These are phyloP conservation scores for Papiliotrema flavescens DNA, from an alignment of 1,284 basidiomycete genomes.

Conservation along the genomic window DNA sequence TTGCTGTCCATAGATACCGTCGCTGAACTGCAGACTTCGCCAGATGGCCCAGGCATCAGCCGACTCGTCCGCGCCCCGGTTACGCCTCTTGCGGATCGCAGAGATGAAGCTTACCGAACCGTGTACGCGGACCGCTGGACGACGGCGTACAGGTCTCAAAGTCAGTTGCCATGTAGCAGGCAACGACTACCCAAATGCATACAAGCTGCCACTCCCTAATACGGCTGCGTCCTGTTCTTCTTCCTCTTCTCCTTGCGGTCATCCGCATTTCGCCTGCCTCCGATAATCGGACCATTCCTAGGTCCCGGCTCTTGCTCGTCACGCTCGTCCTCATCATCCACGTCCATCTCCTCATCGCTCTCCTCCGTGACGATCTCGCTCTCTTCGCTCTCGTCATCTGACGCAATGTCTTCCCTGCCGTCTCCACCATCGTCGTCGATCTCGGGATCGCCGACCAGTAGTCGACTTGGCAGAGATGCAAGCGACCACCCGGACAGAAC, in stretches of 20 bases:
- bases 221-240: constrained; percentile 14
- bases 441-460: constrained; percentile 38
- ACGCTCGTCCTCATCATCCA: constrained; percentile 18
- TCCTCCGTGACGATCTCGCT: constrained; percentile 40
- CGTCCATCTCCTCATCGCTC: constrained; percentile 15
- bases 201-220: background rate
- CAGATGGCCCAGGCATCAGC: too few species aligned
- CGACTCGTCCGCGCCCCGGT: too few species aligned
- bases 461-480: constrained; percentile 23
- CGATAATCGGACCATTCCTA: constrained; percentile 20
- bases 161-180: too few species aligned
- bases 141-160: too few species aligned
- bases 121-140: too few species aligned
- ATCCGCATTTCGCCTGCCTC: constrained; percentile 11
- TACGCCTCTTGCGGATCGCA: too few species aligned
- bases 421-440: constrained; percentile 44
- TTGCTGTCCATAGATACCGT: too few species aligned
- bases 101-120: too few species aligned
- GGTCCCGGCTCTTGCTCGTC: constrained; percentile 13
- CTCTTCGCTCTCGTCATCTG: constrained; percentile 33
- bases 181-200: too few species aligned
- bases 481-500: constrained; percentile 49
- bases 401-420: constrained; percentile 31
- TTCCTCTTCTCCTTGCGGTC: constrained; percentile 14
- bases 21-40: too few species aligned